Base-by-base conservation (phyloP, 2,329 filamentous ascomycete genomes). In the Fusarium sp. region DNA sequence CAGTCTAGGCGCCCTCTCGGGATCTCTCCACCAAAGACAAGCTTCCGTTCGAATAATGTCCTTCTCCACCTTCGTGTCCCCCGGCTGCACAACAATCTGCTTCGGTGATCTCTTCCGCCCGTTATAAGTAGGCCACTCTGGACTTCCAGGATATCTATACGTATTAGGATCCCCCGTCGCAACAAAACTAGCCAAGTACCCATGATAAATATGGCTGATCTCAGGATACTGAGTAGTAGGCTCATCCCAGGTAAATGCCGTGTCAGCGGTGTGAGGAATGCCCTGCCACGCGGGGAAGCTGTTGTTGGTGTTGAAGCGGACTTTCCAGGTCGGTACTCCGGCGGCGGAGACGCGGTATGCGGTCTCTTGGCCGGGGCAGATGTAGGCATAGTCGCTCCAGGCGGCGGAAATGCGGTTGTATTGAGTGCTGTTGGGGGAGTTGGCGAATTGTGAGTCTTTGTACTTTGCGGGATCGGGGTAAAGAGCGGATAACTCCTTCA, bases 331-430 rank as follows among this genome's bases (percentile, higher is more conserved):
- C 0, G 83, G 82, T 0, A 81, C 79, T 0, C 77, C 78, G 8
- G 79, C 81, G 0, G 60, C 56, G 0, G 83, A 81, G 26, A 82
- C 75, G 13, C 83, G 79, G 39, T 83, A 79, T 3, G 84, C 83
- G 1, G 84, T 86, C 65, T 86, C 84, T n/a, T 85, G 84, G 1
- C 81, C 82, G 0, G 85, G 81, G 26, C 84, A 86, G 22, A 84
- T 82, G 65, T 86, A 86, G 36, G 81, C 84, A 56, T 84, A 85
- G 71, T 86, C 85, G 20, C 82, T 82, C 81, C 81, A 83, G 0
- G 86, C 83, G 2, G 84, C 84, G 1, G 82, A 79, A 8, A 87
- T 57, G 8, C 86, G 83, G 42, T 85, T 77, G 62, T 83, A 87
- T 68, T 87, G 85, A 0, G 82, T 83, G 26, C 82, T 84, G 24